Evolutionary conservation across 176 grass and related monocot species (phyloP), one percentile per base, ranked within the genome.

Genomic region (Puya raimondii): DNA sequence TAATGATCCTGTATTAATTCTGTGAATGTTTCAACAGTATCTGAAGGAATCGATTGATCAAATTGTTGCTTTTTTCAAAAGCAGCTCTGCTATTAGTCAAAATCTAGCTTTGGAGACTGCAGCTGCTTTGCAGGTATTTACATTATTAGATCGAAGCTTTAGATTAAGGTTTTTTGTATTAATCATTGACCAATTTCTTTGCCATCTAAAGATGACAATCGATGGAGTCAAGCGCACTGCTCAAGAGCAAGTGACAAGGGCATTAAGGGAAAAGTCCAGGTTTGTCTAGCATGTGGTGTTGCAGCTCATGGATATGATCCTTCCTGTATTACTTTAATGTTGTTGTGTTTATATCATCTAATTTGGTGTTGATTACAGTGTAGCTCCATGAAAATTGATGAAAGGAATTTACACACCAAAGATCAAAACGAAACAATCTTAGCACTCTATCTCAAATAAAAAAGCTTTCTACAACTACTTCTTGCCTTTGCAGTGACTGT

Each of bases 1-100:
- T 25, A 58, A 52, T 57, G 48, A 9, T 33, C 27, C 6, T 56
- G 29, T 12, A 20, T 72, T 72, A 5, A 23, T 72, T 72, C 14
- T 16, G 5, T 47, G 33, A 48, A 78, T 86, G 47, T 72, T 78
- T 53, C 82, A 23, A 48, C 70, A 91, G 88, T 96, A 96, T 80
- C 71, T 89, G 68, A 96, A 92, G 76, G 93, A 96, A 20, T 96
- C 88, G 3, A 77, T 96, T 20, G 86, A 92, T 81, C 79, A 85
- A 89, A 89, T 92, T 17, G 49, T 96, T 80, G 70, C 64, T 77
- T 96, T 96, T 77, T 96, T 96, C 84, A 96, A 96, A 86, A 96
- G 81, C 58, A 92, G 86, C 23, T 78, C 88, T 70, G 85, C 81
- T 61, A 74, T 96, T 71, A 96, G 88, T 78, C 93, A 92, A 76